phyloP scores from a whole-genome alignment of 2,329 filamentous ascomycete genomes.

The Microcyclospora pomicola region DNA sequence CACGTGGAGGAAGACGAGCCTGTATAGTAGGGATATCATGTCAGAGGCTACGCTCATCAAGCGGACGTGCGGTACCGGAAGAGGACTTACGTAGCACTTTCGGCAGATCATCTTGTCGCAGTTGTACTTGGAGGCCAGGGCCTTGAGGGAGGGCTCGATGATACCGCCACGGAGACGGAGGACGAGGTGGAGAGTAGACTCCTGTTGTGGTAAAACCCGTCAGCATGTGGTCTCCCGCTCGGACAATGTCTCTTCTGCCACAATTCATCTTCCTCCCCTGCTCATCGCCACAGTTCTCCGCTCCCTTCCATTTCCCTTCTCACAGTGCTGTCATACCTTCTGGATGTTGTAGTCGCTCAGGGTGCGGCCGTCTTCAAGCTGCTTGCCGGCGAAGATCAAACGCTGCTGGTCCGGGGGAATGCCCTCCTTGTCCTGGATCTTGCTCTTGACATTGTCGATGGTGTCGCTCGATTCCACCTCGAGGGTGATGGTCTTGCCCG shows the following conservation, averaged over 20 bases:
- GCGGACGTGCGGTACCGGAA: neutral
- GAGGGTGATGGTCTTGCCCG: constrained; percentile 99
- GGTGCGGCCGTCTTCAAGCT: constrained; percentile 95
- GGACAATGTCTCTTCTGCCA: neutral
- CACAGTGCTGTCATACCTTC: constrained; percentile 53
- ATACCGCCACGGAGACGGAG: constrained; percentile 98
- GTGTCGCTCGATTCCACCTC: constrained; percentile 98
- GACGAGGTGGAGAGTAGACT: constrained; percentile 96
- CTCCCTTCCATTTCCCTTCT: neutral
- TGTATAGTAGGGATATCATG: constrained; percentile 13
- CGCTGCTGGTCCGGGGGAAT: constrained; percentile 97
- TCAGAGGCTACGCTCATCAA: neutral
- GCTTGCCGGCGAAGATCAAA: constrained; percentile 97
- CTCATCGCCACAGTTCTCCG: neutral
- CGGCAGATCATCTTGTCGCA: constrained; percentile 99
- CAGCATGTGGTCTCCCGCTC: constrained; percentile 3
- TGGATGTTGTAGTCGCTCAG: constrained; percentile 99
- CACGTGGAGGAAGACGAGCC: constrained; percentile 85
- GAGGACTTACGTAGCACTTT: constrained; percentile 89
- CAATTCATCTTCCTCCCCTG: neutral
- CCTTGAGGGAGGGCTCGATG: constrained; percentile 98
- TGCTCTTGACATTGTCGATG: constrained; percentile 99
- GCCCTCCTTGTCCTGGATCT: constrained; percentile 99
- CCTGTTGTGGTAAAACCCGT: constrained; percentile 37
- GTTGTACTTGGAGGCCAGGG: constrained; percentile 98